Percentiles rank a stretch among this genome's conserved stretches.
These are phyloP conservation scores for Fusarium marasasianum DNA, from an alignment of 2,329 filamentous ascomycete genomes.

Conservation along the genomic window DNA sequence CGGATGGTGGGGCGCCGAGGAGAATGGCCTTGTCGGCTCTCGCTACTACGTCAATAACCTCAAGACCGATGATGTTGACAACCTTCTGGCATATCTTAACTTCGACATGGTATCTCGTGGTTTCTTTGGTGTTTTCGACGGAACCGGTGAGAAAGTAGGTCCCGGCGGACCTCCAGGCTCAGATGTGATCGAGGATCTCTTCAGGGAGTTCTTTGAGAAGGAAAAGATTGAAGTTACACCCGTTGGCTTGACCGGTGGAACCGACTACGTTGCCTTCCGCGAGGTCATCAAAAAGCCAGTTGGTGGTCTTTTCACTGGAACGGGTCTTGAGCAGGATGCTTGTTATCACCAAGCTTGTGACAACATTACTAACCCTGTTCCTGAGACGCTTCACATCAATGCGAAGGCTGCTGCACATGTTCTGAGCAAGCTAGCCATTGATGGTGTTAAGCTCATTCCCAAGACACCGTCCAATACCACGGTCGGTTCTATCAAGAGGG, in stretches of 20 bases:
- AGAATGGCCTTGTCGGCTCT: constrained; percentile 51
- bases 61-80: constrained; percentile 43
- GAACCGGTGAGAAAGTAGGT: constrained; percentile 49
- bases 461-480: constrained; percentile 37
- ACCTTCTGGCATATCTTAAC: constrained; percentile 52
- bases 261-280: constrained; percentile 70
- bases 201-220: constrained; percentile 45
- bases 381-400: constrained; percentile 46
- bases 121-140: constrained; percentile 49
- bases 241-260: constrained; percentile 55
- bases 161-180: constrained; percentile 48
- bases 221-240: constrained; percentile 47
- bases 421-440: constrained; percentile 39
- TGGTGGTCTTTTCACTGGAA: constrained; percentile 67
- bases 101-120: constrained; percentile 54
- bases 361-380: constrained; percentile 50
- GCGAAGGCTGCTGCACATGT: constrained; percentile 59
- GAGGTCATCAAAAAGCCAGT: constrained; percentile 61
- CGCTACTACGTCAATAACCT: constrained; percentile 52
- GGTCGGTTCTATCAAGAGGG: constrained; percentile 22
- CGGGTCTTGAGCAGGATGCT: constrained; percentile 38
- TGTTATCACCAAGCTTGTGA: constrained; percentile 52
- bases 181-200: constrained; percentile 47
- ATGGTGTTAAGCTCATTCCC: constrained; percentile 38
- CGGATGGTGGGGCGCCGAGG: constrained; percentile 58